Conservation (phyloP, 1,284 basidiomycete species). For the Chalciporus sp. region DNA sequence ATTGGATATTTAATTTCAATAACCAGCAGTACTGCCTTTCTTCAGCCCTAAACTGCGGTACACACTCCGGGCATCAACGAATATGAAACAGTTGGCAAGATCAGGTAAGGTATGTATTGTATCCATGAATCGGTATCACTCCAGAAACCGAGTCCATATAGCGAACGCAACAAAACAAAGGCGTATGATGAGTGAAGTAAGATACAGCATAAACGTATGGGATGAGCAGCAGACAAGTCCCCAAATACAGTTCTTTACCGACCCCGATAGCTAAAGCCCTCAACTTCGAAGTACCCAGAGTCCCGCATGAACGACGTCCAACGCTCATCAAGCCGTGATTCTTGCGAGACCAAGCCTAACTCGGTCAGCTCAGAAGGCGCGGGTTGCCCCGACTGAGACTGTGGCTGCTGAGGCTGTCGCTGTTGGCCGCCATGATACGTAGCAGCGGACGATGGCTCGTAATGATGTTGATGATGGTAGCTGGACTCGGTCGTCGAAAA, state of each 20-base stretch:
- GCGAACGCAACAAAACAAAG: too few species aligned
- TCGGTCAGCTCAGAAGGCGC: constrained; percentile 47
- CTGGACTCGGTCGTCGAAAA: constrained; percentile 10
- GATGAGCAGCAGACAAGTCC: too few species aligned
- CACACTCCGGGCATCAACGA: too few species aligned
- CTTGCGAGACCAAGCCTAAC: constrained; percentile 53
- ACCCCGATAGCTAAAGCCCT: constrained; percentile 34
- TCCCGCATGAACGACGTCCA: constrained; percentile 65
- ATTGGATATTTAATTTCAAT: background rate
- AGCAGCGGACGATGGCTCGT: constrained; percentile 13
- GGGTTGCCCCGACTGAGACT: constrained; percentile 3
- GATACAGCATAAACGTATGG: too few species aligned
- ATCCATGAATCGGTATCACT: too few species aligned
- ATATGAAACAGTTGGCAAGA: too few species aligned
- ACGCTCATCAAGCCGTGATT: constrained; percentile 55
- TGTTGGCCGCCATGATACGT: background rate
- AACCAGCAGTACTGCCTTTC: background rate
- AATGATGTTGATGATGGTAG: constrained; percentile 17
- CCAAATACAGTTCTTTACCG: constrained; percentile 14
- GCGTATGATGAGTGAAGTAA: too few species aligned
- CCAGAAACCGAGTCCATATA: too few species aligned
- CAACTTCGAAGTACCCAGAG: constrained; percentile 41
- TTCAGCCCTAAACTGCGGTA: too few species aligned
- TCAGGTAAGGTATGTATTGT: too few species aligned
- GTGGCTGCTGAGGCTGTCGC: constrained; percentile 1